These are phyloP conservation scores for Pleurotus giganteus DNA, from an alignment of 768 basidiomycete genomes.

Conservation along the genomic window DNA sequence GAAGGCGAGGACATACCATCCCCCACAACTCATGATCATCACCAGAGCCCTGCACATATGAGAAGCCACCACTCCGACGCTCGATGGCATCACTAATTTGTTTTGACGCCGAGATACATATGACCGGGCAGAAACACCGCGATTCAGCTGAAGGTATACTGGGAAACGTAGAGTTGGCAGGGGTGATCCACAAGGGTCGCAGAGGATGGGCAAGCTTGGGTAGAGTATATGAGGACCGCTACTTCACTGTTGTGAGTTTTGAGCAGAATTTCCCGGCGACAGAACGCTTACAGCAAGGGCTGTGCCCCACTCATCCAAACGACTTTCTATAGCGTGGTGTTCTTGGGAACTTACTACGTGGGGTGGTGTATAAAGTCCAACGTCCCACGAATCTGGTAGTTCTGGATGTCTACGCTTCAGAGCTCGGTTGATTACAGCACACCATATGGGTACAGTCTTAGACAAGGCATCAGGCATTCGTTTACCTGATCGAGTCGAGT, in stretches of 20 bases:
- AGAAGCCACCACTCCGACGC: slow-evolving; percentile 64
- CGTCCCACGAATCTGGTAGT: slow-evolving; percentile 45
- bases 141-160: slow-evolving; percentile 24
- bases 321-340: slow-evolving; percentile 70
- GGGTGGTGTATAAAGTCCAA: slow-evolving; percentile 66
- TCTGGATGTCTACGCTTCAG: slow-evolving; percentile 34
- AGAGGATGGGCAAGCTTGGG: slow-evolving; percentile 64
- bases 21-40: slow-evolving; percentile 95
- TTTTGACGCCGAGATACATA: slow-evolving; percentile 87
- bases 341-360: slow-evolving; percentile 71
- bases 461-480: slow-evolving; percentile 91
- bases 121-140: slow-evolving; percentile 56
- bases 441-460: slow-evolving; percentile 96
- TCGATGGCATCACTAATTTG: slow-evolving; percentile 60
- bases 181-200: slow-evolving; percentile 87
- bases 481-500: slow-evolving; percentile 92
- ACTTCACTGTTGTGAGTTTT: background rate
- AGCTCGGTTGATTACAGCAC: slow-evolving; percentile 79
- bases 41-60: slow-evolving; percentile 91
- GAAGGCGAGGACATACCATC: slow-evolving; percentile 40
- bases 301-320: slow-evolving; percentile 67
- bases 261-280: background rate
- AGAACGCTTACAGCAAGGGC: slow-evolving; percentile 56
- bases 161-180: slow-evolving; percentile 54
- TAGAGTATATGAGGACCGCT: slow-evolving; percentile 74